These are phyloP conservation scores for Tuber umbilicatum DNA, from an alignment of 495 filamentous ascomycete species.

Conservation along the genomic window DNA sequence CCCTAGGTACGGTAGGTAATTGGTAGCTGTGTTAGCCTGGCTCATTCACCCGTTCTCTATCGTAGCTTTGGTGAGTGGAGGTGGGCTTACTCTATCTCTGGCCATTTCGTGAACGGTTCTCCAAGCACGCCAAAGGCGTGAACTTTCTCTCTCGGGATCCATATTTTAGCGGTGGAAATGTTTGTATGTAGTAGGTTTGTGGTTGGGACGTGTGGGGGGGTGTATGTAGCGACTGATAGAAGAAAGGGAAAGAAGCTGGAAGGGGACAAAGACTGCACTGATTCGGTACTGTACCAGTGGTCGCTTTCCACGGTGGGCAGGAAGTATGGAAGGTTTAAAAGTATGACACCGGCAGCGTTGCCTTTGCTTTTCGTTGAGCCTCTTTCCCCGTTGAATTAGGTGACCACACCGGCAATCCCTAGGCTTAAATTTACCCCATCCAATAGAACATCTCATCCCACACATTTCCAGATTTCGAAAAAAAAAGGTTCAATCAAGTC, in stretches of 20 bases:
- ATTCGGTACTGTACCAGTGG: no score
- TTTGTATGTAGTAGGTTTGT: slow-evolving; percentile 3
- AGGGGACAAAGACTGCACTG: neutral
- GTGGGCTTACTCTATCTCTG: slow-evolving; percentile 59
- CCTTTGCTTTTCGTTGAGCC: neutral
- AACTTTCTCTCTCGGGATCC: slow-evolving; percentile 61
- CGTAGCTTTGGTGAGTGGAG: neutral
- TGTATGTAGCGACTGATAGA: neutral
- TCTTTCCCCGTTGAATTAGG: neutral
- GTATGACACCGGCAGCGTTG: neutral
- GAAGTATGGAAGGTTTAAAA: no score
- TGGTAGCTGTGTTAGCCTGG: slow-evolving; percentile 12
- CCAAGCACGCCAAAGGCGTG: slow-evolving; percentile 80
- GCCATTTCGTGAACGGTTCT: slow-evolving; percentile 83
- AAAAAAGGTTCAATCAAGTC: neutral
- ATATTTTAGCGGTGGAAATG: slow-evolving; percentile 11
- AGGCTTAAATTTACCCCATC: neutral
- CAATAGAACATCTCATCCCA: slow-evolving; percentile 1
- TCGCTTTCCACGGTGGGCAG: neutral
- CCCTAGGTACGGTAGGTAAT: slow-evolving; percentile 53
- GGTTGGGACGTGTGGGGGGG: neutral
- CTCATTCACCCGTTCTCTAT: neutral
- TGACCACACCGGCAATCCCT: neutral
- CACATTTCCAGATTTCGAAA: neutral
- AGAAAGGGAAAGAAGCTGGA: neutral